These are phyloP conservation scores for Tolypocladium ophioglossoides DNA, from an alignment of 2,329 filamentous ascomycete genomes.

Conservation along the genomic window DNA sequence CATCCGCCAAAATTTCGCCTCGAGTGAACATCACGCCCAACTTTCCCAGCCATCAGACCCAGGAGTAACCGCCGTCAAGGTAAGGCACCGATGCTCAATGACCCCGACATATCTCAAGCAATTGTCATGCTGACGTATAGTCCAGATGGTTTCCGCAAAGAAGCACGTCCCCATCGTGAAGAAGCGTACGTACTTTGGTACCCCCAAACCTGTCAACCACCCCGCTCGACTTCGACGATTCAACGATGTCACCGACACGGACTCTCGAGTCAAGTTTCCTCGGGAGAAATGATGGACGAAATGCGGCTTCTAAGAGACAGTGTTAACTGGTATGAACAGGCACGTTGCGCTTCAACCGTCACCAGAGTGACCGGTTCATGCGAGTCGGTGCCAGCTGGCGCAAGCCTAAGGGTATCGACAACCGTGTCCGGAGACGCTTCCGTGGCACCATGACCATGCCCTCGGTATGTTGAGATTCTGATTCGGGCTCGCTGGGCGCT, in stretches of 20 bases:
- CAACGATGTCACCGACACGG: not conserved
- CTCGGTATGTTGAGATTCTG: constrained; percentile 60
- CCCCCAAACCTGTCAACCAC: constrained; percentile 2
- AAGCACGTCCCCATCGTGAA: constrained; percentile 99
- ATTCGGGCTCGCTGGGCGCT: not conserved
- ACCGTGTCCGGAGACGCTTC: constrained; percentile 93
- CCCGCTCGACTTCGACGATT: constrained; percentile 1
- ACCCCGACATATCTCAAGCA: not conserved
- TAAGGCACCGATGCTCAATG: constrained; percentile 10
- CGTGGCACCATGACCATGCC: constrained; percentile 94
- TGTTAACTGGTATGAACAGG: constrained; percentile 46
- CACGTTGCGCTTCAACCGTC: constrained; percentile 90
- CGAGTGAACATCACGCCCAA: constrained; percentile 23
- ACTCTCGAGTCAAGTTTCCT: not conserved
- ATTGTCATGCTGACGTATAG: constrained; percentile 18
- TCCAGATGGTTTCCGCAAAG: constrained; percentile 95
- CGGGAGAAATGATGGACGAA: not conserved
- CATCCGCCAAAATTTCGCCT: constrained; percentile 25
- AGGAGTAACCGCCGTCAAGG: constrained; percentile 31
- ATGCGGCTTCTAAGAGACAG: constrained; percentile 4
- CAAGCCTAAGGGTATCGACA: constrained; percentile 99
- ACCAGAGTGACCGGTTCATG: constrained; percentile 97
- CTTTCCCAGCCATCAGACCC: constrained; percentile 23
- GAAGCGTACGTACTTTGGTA: constrained; percentile 73
- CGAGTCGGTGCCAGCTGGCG: constrained; percentile 86